These are phyloP conservation scores for Botrytis porri DNA, from an alignment of 2,329 filamentous ascomycete species.

Conservation along the genomic window DNA sequence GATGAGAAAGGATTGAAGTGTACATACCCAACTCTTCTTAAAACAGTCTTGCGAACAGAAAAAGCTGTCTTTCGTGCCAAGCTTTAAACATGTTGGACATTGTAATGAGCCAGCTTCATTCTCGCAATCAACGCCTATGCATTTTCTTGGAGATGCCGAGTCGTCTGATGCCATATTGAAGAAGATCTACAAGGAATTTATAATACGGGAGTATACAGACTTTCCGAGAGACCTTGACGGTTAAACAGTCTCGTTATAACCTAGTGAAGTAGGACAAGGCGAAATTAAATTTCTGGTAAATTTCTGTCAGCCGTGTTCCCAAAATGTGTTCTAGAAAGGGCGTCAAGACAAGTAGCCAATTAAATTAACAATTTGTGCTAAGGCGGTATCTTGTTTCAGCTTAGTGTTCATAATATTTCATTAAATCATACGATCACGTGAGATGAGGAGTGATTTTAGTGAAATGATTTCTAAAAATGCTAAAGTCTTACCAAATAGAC, in stretches of 20 bases:
- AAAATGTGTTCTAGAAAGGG: slow-evolving; percentile 9
- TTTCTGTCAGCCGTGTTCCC: slow-evolving; percentile 3
- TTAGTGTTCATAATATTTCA: not conserved
- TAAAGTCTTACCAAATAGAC: not conserved
- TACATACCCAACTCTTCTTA: slow-evolving; percentile 92
- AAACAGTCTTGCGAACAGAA: slow-evolving; percentile 99
- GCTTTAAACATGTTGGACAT: slow-evolving; percentile 92
- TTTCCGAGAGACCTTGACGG: not conserved
- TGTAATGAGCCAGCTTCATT: slow-evolving; percentile 85
- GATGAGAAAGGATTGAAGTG: not conserved
- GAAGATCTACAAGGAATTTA: not conserved
- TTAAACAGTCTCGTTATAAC: not conserved
- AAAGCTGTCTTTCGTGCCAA: slow-evolving; percentile 82
- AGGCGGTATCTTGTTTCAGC: not conserved
- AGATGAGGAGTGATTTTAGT: not conserved
- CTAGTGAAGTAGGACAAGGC: not conserved
- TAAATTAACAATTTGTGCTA: not conserved
- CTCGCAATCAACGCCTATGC: slow-evolving; percentile 76
- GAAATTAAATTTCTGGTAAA: not conserved
- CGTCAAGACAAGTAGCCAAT: not conserved
- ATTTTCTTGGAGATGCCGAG: slow-evolving; percentile 61
- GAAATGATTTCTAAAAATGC: slow-evolving; percentile 8
- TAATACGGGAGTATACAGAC: not conserved
- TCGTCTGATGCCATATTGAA: slow-evolving; percentile 41
- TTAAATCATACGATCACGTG: not conserved